Percentiles rank a stretch among this genome's conserved stretches.
Evolutionary conservation across 2,329 filamentous ascomycete species (phyloP).

Genomic region (Stemphylium vesicarium): DNA sequence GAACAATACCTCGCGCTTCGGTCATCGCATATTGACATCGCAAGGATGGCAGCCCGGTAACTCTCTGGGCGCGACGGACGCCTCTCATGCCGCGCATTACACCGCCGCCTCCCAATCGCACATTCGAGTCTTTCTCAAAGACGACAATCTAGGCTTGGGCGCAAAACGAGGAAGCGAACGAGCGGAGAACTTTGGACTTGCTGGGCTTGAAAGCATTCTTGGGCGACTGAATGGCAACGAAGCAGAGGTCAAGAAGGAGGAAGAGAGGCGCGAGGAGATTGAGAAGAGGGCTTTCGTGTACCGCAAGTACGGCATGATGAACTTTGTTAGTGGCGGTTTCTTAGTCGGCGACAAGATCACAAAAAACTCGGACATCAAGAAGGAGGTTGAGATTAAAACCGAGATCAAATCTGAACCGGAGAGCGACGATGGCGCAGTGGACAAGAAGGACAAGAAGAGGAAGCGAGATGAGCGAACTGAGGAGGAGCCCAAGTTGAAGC

Average conservation of each 20-base stretch:
- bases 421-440: constrained; percentile 35
- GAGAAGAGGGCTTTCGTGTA: constrained; percentile 77
- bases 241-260: constrained; percentile 72
- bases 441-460: constrained; percentile 42
- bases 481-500: constrained; percentile 43
- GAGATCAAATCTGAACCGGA: constrained; percentile 52
- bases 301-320: constrained; percentile 77
- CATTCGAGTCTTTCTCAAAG: constrained; percentile 84
- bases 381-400: constrained; percentile 31
- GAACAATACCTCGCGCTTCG: constrained; percentile 79
- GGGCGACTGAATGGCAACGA: constrained; percentile 91
- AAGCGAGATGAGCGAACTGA: constrained; percentile 44
- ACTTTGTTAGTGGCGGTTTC: constrained; percentile 86
- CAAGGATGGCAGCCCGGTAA: constrained; percentile 92
- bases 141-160: constrained; percentile 89
- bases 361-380: constrained; percentile 53
- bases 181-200: constrained; percentile 79
- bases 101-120: constrained; percentile 82
- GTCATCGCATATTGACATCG: constrained; percentile 83
- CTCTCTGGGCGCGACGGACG: constrained; percentile 78
- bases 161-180: constrained; percentile 75
- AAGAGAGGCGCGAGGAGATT: constrained; percentile 69
- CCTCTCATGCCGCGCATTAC: constrained; percentile 76
- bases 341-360: constrained; percentile 65
- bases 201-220: constrained; percentile 83